Conservation (phyloP, 2,329 filamentous ascomycete species). For the Drechmeria coniospora region DNA sequence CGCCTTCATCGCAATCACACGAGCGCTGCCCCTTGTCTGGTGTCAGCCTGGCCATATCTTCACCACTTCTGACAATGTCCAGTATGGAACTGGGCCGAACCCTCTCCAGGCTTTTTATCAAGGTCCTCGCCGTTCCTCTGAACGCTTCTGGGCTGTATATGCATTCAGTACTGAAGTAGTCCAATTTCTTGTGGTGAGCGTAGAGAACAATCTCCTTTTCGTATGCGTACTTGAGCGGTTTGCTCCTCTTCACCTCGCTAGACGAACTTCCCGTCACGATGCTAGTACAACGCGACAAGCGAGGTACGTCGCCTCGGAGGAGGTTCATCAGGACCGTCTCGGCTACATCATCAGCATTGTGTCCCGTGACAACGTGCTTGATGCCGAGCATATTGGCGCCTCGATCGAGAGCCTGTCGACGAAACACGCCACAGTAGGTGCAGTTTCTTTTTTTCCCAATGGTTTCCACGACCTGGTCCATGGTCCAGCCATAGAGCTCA, state of each 20-base stretch:
- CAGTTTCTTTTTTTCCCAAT: constrained; percentile 98
- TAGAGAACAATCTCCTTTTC: constrained; percentile 99
- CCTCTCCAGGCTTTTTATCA: constrained; percentile 92
- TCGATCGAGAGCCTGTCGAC: constrained; percentile 82
- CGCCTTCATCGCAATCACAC: constrained; percentile 21
- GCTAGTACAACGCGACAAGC: constrained; percentile 74
- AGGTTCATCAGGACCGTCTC: constrained; percentile 98
- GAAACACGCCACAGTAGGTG: constrained; percentile 95
- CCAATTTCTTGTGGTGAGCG: constrained; percentile 87
- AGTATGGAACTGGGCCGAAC: constrained; percentile 88
- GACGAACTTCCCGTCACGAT: constrained; percentile 66
- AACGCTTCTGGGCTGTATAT: constrained; percentile 98
- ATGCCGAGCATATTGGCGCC: constrained; percentile 80
- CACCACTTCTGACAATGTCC: constrained; percentile 86
- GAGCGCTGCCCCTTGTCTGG: constrained; percentile 21
- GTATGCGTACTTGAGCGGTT: constrained; percentile 95
- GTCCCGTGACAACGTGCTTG: constrained; percentile 86
- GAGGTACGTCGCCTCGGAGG: constrained; percentile 73
- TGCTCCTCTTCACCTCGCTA: constrained; percentile 89
- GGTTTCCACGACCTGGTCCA: constrained; percentile 95
- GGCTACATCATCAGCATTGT: constrained; percentile 94
- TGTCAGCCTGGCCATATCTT: constrained; percentile 80
- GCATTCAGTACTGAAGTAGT: constrained; percentile 98
- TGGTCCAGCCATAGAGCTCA: constrained; percentile 95
- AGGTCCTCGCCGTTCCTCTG: constrained; percentile 71